Evolutionary conservation across 345 rosid genomes (phyloP), one percentile per base, ranked within the genome.

Genomic region (Dimocarpus longan): DNA sequence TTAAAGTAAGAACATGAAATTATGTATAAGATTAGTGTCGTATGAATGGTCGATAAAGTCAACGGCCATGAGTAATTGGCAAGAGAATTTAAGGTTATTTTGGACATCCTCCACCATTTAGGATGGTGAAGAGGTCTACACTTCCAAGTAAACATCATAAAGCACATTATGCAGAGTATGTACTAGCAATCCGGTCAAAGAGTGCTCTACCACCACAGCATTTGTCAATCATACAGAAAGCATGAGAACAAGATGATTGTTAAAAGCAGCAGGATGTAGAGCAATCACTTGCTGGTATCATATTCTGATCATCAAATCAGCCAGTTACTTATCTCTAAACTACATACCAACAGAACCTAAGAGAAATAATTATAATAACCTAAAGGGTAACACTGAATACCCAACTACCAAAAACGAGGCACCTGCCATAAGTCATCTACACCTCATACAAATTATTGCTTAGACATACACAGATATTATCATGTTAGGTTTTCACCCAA

Each of bases 341-440:
- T 37, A 32, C 13, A 66, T 66, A 18, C n/a, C 70, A 66, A 37
- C 70, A 66, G 70, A 32, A 37, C 70, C 69, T 16, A 7, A 66
- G 43, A 46, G 1, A 37, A 16, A 66, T 1, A 66, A 66, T 3
- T 1, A 42, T 13, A 16, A 22, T 24, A 1, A 22, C 4, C 1
- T 8, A 0, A 63, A 11, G 32, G 13, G 16, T 10, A 39, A 7
- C 40, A 42, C 40, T 13, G 8, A 37, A 32, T 66, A 39, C n/a
- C 69, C 19, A 37, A 37, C 5, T 37, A 4, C 19, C 46, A 24
- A 37, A 8, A 66, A 39, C 3, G 11, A 66, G 46, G 70, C 16
- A 6, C 10, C 21, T 37, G 10, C 70, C 11, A 15, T 15, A 8
- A 12, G 16, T 66, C 42, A 37, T n/a, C 67, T 15, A 26, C 5